phyloP scores from a whole-genome alignment of 768 basidiomycete genomes.

The Agaricus sinodeliciosus region DNA sequence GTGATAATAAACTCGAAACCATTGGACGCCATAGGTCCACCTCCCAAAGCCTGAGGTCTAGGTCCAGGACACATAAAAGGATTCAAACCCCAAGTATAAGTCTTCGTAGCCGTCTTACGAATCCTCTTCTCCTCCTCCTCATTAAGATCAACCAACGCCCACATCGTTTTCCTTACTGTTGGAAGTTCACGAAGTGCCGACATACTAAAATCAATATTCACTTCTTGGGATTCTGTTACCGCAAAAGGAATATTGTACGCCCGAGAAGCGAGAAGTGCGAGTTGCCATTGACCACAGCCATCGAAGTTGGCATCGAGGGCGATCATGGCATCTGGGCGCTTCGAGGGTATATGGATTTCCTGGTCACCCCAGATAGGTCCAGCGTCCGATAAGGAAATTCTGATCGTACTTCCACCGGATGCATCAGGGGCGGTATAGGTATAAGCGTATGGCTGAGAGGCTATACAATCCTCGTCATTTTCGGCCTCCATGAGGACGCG shows the following conservation, averaged over 20 bases:
- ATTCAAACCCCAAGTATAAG: slow-evolving; percentile 3
- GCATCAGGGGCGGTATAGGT: slow-evolving; percentile 29
- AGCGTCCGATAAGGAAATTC: slow-evolving; percentile 24
- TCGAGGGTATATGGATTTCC: slow-evolving; percentile 1
- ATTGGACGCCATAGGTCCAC: slow-evolving; percentile 7
- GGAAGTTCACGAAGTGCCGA: slow-evolving; percentile 1
- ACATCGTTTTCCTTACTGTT: background rate
- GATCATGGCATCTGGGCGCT: slow-evolving; percentile 35
- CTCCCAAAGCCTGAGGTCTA: slow-evolving; percentile 8
- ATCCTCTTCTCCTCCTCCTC: slow-evolving; percentile 5
- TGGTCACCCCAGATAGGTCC: slow-evolving; percentile 13
- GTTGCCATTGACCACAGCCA: slow-evolving; percentile 29
- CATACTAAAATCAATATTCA: slow-evolving; percentile 9
- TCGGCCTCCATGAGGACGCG: slow-evolving; percentile 24
- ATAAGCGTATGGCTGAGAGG: slow-evolving; percentile 20
- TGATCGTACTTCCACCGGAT: slow-evolving; percentile 31
- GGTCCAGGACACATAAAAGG: slow-evolving; percentile 11
- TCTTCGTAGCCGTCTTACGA: slow-evolving; percentile 6
- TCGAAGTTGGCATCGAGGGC: slow-evolving; percentile 33
- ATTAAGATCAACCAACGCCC: background rate
- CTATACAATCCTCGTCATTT: slow-evolving; percentile 20
- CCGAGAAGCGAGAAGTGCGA: slow-evolving; percentile 22
- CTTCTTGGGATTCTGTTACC: slow-evolving; percentile 16
- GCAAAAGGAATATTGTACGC: slow-evolving; percentile 22
- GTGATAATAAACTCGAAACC: slow-evolving; percentile 8